Percentiles rank a stretch among this genome's conserved stretches.
These are phyloP conservation scores for Theileria orientalis DNA, from an alignment of 169 alveolate species.

Conservation along the genomic window DNA sequence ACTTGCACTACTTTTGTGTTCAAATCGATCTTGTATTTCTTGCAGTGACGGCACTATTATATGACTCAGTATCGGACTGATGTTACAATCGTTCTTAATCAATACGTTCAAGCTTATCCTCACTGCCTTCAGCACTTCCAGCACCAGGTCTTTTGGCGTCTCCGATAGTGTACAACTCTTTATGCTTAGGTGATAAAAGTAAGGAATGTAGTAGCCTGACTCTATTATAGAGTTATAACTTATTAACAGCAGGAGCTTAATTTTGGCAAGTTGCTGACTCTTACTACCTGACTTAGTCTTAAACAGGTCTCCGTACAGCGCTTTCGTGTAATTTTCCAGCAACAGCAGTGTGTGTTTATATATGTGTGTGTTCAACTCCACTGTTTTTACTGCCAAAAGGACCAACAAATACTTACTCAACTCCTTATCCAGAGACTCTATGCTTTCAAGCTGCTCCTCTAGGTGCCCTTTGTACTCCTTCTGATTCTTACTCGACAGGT, in stretches of 20 bases:
- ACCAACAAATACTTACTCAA: not conserved
- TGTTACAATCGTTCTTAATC: conserved; percentile 22
- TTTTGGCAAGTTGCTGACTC: too few relatives aligned
- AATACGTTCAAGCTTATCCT: conserved; percentile 36
- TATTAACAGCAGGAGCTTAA: conserved; percentile 17
- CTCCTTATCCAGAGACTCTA: not conserved
- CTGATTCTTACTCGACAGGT: conserved; percentile 28
- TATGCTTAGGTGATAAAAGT: conserved; percentile 37
- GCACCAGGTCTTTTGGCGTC: conserved; percentile 7
- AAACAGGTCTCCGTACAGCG: not conserved
- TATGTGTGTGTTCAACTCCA: conserved; percentile 25
- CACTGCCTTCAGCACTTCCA: conserved; percentile 27
- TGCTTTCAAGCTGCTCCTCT: conserved; percentile 16
- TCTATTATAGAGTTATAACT: conserved; percentile 41
- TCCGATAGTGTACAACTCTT: conserved; percentile 16
- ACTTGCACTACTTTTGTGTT: not conserved
- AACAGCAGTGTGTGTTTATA: conserved; percentile 31
- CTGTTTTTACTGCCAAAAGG: conserved; percentile 31
- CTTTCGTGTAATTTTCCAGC: conserved; percentile 12
- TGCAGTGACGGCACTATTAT: conserved; percentile 47
- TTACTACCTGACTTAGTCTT: not conserved
- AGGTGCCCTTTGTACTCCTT: conserved; percentile 42
- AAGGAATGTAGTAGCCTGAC: conserved; percentile 53
- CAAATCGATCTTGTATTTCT: not conserved
- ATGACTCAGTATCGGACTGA: conserved; percentile 39